These are phyloP conservation scores for Lolium perenne DNA, from an alignment of 176 grass and related monocot species.

Conservation along the genomic window DNA sequence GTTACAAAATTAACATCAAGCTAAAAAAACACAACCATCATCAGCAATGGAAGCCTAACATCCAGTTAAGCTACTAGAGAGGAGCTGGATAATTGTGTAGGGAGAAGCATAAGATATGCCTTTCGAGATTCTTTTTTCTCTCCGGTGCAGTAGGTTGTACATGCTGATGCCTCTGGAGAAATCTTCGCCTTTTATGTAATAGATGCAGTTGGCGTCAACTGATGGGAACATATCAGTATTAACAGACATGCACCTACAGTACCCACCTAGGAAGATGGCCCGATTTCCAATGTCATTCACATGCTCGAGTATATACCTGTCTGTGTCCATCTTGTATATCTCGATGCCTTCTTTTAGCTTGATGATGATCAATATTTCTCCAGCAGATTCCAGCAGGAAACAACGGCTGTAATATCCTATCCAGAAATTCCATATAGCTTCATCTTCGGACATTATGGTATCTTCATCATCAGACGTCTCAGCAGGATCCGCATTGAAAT, in stretches of 20 bases:
- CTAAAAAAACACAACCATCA: background rate
- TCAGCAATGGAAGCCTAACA: background rate
- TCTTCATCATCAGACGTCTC: background rate
- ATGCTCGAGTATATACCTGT: background rate
- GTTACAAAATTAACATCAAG: background rate
- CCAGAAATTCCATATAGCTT: background rate
- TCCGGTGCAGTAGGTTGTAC: background rate
- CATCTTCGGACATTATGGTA: background rate
- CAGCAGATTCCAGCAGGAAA: background rate
- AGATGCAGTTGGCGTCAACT: conserved; percentile 5
- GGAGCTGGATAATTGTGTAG: conserved; percentile 14
- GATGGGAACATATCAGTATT: conserved; percentile 3
- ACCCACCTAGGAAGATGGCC: conserved; percentile 10
- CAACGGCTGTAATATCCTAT: background rate
- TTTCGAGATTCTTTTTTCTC: background rate
- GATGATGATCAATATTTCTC: background rate
- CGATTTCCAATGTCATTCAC: background rate
- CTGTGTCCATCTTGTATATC: background rate
- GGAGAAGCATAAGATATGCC: background rate
- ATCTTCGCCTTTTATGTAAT: background rate
- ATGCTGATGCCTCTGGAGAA: background rate
- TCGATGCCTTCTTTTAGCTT: background rate
- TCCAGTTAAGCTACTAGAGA: background rate
- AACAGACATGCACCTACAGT: background rate
- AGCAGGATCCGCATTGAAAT: background rate